Evolutionary conservation across 2,329 filamentous ascomycete species (phyloP).

Genomic region (Aspergillus alliaceus): DNA sequence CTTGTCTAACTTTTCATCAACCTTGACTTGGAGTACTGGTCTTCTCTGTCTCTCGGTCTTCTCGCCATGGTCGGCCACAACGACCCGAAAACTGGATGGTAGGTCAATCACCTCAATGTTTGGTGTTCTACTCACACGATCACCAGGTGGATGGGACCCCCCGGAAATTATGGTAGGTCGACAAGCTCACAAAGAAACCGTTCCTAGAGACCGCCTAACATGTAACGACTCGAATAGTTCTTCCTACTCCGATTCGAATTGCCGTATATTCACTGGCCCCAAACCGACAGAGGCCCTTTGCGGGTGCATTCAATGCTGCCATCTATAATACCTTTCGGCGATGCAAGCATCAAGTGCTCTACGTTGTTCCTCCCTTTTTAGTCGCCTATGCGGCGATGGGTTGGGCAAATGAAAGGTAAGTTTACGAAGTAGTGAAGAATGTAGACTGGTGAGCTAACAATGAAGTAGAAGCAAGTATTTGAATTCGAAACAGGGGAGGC

Average conservation of each 20-base stretch:
- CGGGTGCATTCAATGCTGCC: background rate
- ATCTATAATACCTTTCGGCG: background rate
- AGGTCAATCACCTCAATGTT: background rate
- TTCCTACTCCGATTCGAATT: background rate
- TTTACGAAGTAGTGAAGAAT: too few relatives aligned
- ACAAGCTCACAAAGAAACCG: background rate
- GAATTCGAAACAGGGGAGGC: background rate
- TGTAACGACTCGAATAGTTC: background rate
- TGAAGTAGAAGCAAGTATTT: background rate
- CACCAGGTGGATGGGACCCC: background rate
- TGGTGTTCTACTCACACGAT: background rate
- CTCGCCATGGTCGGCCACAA: background rate
- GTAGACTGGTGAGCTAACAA: too few relatives aligned
- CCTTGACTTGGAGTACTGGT: too few relatives aligned
- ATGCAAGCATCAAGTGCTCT: background rate
- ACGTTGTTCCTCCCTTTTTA: background rate
- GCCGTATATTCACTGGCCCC: background rate
- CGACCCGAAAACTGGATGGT: background rate
- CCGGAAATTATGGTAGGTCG: background rate
- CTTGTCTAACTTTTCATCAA: too few relatives aligned
- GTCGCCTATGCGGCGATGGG: background rate
- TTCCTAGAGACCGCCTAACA: too few relatives aligned
- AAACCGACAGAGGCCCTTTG: background rate
- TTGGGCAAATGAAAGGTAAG: background rate
- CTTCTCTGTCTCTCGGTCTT: too few relatives aligned